Conservation (phyloP, 148 eudicot species). For the Diospyros kaki region DNA sequence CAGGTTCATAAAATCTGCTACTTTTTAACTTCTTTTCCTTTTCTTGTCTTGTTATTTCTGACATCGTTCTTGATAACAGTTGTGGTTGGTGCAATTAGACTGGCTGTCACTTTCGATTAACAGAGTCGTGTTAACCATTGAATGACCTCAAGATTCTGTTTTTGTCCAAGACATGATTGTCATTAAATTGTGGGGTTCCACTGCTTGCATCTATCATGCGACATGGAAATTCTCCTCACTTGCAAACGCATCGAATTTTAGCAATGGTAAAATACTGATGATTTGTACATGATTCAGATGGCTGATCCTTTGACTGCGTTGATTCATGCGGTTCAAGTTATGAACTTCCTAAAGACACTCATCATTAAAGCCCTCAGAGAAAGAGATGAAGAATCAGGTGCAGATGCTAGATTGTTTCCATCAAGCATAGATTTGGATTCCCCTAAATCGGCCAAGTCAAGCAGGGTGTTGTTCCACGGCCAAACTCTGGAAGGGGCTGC, state of each 20-base stretch:
- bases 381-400: slow-evolving; percentile 39
- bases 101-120: not conserved
- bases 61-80: not conserved
- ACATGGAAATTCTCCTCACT: not conserved
- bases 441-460: slow-evolving; percentile 16
- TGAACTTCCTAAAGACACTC: slow-evolving; percentile 82
- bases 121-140: not conserved
- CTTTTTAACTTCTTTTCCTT: not conserved
- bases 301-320: slow-evolving; percentile 89
- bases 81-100: not conserved
- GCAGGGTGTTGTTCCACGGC: slow-evolving; percentile 12
- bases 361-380: slow-evolving; percentile 45
- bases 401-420: slow-evolving; percentile 12
- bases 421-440: slow-evolving; percentile 10
- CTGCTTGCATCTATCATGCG: no score
- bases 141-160: not conserved
- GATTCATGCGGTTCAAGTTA: slow-evolving; percentile 92
- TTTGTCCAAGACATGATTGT: not conserved
- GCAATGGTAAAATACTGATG: not conserved
- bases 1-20: slow-evolving; percentile 41
- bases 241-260: not conserved
- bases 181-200: no score
- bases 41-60: not conserved
- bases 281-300: slow-evolving; percentile 50
- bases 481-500: slow-evolving; percentile 6